phyloP scores from a whole-genome alignment of 2,329 filamentous ascomycete species.

The Alternaria sp. region DNA sequence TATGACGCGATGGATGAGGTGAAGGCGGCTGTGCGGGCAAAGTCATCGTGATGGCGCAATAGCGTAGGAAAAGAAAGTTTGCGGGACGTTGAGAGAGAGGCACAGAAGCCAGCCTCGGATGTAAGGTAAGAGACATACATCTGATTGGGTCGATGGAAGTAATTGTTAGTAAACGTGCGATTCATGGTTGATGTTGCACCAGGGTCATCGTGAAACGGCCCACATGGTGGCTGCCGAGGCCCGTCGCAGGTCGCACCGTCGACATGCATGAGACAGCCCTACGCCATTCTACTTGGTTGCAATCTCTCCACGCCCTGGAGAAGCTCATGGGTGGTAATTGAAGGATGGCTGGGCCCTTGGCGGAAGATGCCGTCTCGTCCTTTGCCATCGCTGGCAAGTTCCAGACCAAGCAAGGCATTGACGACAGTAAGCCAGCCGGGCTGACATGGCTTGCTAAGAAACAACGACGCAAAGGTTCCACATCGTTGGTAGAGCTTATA shows the following conservation, averaged over 20 bases:
- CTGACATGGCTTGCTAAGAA: background rate
- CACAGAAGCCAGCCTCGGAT: background rate
- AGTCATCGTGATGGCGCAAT: background rate
- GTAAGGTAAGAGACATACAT: background rate
- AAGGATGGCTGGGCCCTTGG: background rate
- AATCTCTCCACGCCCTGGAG: background rate
- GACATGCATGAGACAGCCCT: slow-evolving; percentile 12
- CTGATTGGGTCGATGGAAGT: background rate
- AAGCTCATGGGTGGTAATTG: background rate
- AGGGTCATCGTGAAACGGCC: slow-evolving; percentile 10
- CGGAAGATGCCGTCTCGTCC: background rate
- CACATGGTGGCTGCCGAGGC: slow-evolving; percentile 10
- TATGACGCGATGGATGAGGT: slow-evolving; percentile 47
- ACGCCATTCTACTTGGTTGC: background rate
- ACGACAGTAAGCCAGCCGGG: background rate
- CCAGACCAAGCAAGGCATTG: background rate
- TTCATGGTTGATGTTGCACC: slow-evolving; percentile 8
- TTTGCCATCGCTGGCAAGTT: background rate
- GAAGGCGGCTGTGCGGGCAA: slow-evolving; percentile 24
- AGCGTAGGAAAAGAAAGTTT: background rate
- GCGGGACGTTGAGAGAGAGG: background rate
- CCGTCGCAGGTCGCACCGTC: slow-evolving; percentile 6
- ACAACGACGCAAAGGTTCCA: background rate
- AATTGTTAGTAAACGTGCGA: background rate
- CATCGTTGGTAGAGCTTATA: background rate